Percentiles rank a stretch among this genome's conserved stretches.
These are phyloP conservation scores for Lasiodiplodia citricola DNA, from an alignment of 2,329 filamentous ascomycete genomes.

Conservation along the genomic window DNA sequence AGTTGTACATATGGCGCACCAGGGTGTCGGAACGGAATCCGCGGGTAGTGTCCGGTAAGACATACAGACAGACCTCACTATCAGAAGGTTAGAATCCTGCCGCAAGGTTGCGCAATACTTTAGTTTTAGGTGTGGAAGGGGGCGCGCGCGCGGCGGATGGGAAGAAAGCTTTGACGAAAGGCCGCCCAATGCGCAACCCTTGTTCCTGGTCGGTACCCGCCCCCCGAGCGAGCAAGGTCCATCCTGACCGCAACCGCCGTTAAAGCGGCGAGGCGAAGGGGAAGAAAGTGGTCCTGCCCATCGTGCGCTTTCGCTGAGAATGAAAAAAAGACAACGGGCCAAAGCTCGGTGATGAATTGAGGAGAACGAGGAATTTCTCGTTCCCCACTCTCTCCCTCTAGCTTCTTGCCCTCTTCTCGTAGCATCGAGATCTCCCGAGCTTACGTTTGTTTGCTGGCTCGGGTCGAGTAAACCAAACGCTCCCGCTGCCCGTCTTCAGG, in stretches of 20 bases:
- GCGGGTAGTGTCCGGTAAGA: background rate
- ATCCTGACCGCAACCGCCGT: slow-evolving; percentile 13
- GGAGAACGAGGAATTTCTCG: background rate
- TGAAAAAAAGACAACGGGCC: background rate
- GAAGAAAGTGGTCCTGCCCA: background rate
- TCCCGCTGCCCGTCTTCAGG: background rate
- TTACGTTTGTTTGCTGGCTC: background rate
- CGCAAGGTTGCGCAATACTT: background rate
- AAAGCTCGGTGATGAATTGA: background rate
- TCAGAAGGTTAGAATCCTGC: background rate
- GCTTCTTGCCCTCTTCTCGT: background rate
- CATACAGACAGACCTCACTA: background rate
- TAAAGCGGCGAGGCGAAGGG: slow-evolving; percentile 9
- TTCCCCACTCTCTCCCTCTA: no score
- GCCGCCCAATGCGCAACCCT: background rate
- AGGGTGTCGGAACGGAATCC: background rate
- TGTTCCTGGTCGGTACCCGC: background rate
- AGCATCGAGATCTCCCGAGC: background rate
- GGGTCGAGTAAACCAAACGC: background rate
- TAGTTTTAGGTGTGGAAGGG: slow-evolving; percentile 2
- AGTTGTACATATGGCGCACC: background rate
- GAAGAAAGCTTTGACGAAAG: slow-evolving; percentile 19
- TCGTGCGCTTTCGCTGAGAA: background rate
- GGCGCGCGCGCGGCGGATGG: background rate
- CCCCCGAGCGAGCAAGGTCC: slow-evolving; percentile 2